phyloP scores from a whole-genome alignment of 2,329 filamentous ascomycete genomes.

The Fusarium odoratissimum region DNA sequence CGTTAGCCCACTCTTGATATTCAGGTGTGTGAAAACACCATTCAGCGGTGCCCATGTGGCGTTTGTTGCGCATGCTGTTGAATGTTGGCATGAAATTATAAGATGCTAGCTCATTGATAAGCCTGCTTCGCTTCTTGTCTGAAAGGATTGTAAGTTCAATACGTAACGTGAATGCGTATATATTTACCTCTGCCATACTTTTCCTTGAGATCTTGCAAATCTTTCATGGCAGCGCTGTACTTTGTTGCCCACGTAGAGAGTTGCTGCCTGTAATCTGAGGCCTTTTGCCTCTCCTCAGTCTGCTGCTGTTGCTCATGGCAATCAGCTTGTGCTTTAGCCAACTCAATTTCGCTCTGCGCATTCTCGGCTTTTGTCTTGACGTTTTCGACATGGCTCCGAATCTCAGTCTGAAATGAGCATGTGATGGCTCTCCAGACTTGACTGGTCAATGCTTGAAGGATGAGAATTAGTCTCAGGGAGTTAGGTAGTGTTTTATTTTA shows the following conservation, averaged over 20 bases:
- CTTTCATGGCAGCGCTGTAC: not conserved
- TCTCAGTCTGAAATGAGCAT: slow-evolving; percentile 19
- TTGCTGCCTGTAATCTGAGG: not conserved
- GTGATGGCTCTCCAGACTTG: slow-evolving; percentile 14
- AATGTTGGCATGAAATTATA: slow-evolving; percentile 17
- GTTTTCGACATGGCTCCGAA: not conserved
- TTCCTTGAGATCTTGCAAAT: not conserved
- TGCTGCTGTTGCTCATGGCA: slow-evolving; percentile 5
- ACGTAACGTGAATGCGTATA: accelerated
- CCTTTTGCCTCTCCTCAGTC: not conserved
- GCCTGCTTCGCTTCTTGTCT: not conserved
- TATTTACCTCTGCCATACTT: not conserved
- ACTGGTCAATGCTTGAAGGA: accelerated
- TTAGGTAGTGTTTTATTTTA: not conserved
- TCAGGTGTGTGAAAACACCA: slow-evolving; percentile 10
- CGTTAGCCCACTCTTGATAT: slow-evolving; percentile 1
- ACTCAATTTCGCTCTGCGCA: not conserved
- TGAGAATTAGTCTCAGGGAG: accelerated
- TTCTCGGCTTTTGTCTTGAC: slow-evolving; percentile 12
- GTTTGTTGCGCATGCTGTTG: slow-evolving; percentile 17
- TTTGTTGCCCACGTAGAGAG: not conserved
- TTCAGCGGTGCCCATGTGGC: slow-evolving; percentile 16
- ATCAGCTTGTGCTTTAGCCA: slow-evolving; percentile 12
- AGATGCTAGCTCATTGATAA: slow-evolving; percentile 4
- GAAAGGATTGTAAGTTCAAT: accelerated